Evolutionary conservation across 2,329 filamentous ascomycete genomes (phyloP).

Genomic region (Apiospora arundinis): DNA sequence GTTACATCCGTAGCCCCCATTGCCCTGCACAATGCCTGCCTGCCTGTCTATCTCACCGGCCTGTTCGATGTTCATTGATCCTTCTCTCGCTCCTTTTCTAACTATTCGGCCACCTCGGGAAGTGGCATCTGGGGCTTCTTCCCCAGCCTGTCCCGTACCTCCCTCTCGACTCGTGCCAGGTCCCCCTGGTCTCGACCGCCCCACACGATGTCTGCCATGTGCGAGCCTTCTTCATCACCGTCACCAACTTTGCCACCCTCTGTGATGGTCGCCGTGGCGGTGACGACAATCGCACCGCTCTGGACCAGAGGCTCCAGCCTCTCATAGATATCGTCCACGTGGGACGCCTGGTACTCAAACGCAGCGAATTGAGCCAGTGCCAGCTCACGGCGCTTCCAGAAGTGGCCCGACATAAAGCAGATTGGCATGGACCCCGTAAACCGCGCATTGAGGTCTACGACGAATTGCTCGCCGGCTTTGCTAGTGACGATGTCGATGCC

Average conservation of each 20-base stretch:
- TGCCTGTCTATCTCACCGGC: neutral
- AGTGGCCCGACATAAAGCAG: slow-evolving; percentile 33
- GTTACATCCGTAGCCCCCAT: slow-evolving; percentile 3
- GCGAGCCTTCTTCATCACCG: slow-evolving; percentile 21
- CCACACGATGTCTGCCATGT: slow-evolving; percentile 35
- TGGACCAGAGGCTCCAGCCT: slow-evolving; percentile 26
- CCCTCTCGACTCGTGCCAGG: slow-evolving; percentile 25
- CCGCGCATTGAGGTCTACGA: slow-evolving; percentile 35
- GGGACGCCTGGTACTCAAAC: slow-evolving; percentile 28
- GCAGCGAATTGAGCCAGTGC: slow-evolving; percentile 32
- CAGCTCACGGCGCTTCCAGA: slow-evolving; percentile 30
- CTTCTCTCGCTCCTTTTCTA: neutral
- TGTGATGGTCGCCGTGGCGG: slow-evolving; percentile 30
- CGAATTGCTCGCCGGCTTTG: slow-evolving; percentile 28
- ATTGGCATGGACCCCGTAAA: slow-evolving; percentile 36
- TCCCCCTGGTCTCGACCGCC: slow-evolving; percentile 28
- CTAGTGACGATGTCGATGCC: slow-evolving; percentile 34
- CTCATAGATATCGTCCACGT: slow-evolving; percentile 29
- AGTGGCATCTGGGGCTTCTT: neutral
- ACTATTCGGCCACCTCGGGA: neutral
- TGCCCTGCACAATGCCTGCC: neutral
- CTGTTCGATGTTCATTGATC: neutral
- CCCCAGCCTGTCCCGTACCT: slow-evolving; percentile 22
- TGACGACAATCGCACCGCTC: slow-evolving; percentile 30
- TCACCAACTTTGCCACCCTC: neutral